Evolutionary conservation across 192 early-diverging fungal genomes (phyloP).

Genomic region (Umbelopsis ramanniana): DNA sequence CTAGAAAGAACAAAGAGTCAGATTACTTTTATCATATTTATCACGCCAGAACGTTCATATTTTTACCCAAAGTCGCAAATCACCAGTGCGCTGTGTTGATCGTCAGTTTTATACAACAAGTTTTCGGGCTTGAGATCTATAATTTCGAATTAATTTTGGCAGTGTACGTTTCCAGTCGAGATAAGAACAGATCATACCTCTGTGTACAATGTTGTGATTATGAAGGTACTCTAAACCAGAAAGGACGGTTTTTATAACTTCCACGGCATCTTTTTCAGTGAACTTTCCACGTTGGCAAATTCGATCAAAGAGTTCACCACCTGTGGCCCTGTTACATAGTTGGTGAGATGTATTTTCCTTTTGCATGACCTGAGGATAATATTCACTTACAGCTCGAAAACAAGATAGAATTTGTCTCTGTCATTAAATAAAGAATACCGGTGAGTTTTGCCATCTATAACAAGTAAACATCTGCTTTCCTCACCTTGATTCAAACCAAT

Average conservation of each 20-base stretch:
- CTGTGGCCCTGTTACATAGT: slow-evolving; percentile 55
- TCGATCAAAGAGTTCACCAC: slow-evolving; percentile 89
- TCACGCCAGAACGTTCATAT: background rate
- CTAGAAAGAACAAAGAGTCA: slow-evolving; percentile 26
- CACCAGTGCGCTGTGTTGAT: slow-evolving; percentile 70
- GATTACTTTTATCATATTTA: background rate
- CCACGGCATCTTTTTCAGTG: slow-evolving; percentile 80
- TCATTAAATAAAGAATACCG: background rate
- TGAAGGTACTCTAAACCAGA: slow-evolving; percentile 87
- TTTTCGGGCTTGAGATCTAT: slow-evolving; percentile 87
- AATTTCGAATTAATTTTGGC: background rate
- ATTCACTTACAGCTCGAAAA: slow-evolving; percentile 70
- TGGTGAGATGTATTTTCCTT: background rate
- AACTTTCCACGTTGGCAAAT: slow-evolving; percentile 81
- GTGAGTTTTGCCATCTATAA: background rate
- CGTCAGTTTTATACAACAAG: slow-evolving; percentile 72
- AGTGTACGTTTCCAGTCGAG: background rate
- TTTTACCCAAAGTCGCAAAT: slow-evolving; percentile 83
- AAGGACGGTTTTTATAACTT: slow-evolving; percentile 74
- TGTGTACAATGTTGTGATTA: slow-evolving; percentile 83
- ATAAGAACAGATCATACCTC: slow-evolving; percentile 49
- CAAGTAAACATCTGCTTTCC: slow-evolving; percentile 20
- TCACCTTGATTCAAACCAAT: slow-evolving; percentile 65
- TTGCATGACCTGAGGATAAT: background rate
- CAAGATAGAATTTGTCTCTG: slow-evolving; percentile 75